These are phyloP conservation scores for Bigelowiella natans DNA, from an alignment of 78 protist genomes.

Conservation along the genomic window DNA sequence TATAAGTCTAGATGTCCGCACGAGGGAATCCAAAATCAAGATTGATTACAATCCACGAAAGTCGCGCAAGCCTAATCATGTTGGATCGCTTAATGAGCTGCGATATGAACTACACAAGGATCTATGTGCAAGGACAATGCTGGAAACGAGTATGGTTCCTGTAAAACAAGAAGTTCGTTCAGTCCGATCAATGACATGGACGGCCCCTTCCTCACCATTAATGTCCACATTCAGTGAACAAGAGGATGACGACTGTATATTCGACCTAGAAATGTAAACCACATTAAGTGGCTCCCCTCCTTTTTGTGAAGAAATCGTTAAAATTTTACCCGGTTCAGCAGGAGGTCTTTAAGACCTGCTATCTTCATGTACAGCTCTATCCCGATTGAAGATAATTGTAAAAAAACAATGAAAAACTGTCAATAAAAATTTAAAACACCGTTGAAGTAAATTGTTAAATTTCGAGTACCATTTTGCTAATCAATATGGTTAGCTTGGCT, in stretches of 20 bases:
- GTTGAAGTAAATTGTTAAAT: neutral
- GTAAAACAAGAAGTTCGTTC: too few species aligned
- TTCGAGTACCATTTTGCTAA: too few species aligned
- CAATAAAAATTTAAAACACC: neutral
- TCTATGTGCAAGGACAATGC: too few species aligned
- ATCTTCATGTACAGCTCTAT: too few species aligned
- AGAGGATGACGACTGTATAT: neutral
- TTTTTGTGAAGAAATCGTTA: neutral
- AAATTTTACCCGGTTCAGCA: neutral
- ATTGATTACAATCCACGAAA: neutral
- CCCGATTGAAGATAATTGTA: too few species aligned
- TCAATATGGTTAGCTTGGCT: too few species aligned
- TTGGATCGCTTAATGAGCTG: neutral
- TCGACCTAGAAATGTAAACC: neutral
- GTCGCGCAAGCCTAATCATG: neutral
- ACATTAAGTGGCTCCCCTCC: neutral
- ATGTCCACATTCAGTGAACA: neutral
- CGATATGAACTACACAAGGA: neutral
- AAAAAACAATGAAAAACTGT: neutral
- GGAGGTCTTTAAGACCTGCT: neutral
- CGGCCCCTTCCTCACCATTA: neutral
- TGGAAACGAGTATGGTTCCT: too few species aligned
- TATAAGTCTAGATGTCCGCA: neutral
- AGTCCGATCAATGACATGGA: too few species aligned
- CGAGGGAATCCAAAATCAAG: neutral